Percentiles rank a stretch among this genome's conserved stretches.
These are phyloP conservation scores for Ceriops zippeliana DNA, from an alignment of 345 rosid species.

Conservation along the genomic window DNA sequence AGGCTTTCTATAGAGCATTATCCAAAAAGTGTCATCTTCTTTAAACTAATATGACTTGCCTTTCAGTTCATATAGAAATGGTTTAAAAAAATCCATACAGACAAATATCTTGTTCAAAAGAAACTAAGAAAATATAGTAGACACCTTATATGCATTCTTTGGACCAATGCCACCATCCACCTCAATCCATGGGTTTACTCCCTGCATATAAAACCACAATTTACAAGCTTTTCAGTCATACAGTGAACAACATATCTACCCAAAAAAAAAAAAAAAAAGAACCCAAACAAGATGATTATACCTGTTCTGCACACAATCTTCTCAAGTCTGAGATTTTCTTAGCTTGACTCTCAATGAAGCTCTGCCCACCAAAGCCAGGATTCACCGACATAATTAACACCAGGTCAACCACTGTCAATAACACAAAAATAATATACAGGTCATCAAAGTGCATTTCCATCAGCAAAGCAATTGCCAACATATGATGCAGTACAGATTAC, in stretches of 20 bases:
- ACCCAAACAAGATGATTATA: conserved; percentile 11
- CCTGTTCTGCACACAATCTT: conserved; percentile 87
- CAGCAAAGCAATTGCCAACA: background rate
- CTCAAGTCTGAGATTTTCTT: conserved; percentile 89
- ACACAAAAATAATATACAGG: background rate
- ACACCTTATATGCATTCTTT: conserved; percentile 89
- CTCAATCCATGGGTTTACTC: conserved; percentile 97
- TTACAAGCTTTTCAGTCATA: conserved; percentile 3
- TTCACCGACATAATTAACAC: conserved; percentile 98
- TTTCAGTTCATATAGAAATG: background rate
- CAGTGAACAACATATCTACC: background rate
- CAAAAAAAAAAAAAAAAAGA: background rate
- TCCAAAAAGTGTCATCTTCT: background rate
- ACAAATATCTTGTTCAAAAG: background rate
- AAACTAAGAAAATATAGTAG: background rate
- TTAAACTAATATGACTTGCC: background rate
- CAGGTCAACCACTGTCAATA: conserved; percentile 70
- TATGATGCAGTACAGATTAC: too few species aligned
- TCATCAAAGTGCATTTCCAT: conserved; percentile 1
- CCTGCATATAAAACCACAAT: conserved; percentile 38
- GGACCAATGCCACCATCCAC: conserved; percentile 99
- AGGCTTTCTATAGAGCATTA: background rate
- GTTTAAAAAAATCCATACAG: background rate
- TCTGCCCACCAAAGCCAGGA: conserved; percentile 98
- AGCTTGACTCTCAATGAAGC: conserved; percentile 99